Evolutionary conservation across 2,329 filamentous ascomycete genomes (phyloP), one percentile per base, ranked within the genome.

Genomic region (Nannizziopsis arthrosporioides): DNA sequence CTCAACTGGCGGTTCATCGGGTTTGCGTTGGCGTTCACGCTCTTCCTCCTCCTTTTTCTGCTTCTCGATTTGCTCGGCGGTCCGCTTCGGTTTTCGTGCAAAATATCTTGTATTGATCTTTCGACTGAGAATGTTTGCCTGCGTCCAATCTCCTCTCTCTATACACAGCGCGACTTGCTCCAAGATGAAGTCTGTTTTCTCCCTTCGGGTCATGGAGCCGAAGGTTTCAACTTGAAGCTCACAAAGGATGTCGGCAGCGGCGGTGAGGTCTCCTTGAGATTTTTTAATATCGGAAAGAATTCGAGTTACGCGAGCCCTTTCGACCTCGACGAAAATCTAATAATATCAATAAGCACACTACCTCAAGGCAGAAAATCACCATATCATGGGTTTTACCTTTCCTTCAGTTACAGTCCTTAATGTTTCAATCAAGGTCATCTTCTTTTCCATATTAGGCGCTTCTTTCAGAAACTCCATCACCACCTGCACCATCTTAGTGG

Each of bases 151-250:
- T 49, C 82, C 85, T 61, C 82, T 90, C 69, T 95, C 84, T 65
- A 98, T 96, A 72, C 92, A 98, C 45, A 98, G 77, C 31, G 81
- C 78, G 36, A 96, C 90, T 69, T 98, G 92, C 53, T 93, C 85
- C 46, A 98, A 75, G 61, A 98, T 98, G 65, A 98, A 98, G 62
- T 96, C 92, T 3, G 89, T 95, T 82, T 98, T 98, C 68, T 98
- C 92, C 59, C 92, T 80, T 59, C 92, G 78, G 54, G 87, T 84
- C 92, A 98, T 98, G 17, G 90, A 96, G 7, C 92, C 92, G 66
- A 98, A 98, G 0, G 92, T 98, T 75, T 98, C 92, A 43, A 98
- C 92, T 67, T 98, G 92, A 52, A 98, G 76, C 72, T 98, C 92
- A 69, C 92, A 98, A 34, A 98, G 77, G 53, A 92, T 92, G 59